These are phyloP conservation scores for Nakataea oryzae DNA, from an alignment of 2,329 filamentous ascomycete genomes.

Conservation along the genomic window DNA sequence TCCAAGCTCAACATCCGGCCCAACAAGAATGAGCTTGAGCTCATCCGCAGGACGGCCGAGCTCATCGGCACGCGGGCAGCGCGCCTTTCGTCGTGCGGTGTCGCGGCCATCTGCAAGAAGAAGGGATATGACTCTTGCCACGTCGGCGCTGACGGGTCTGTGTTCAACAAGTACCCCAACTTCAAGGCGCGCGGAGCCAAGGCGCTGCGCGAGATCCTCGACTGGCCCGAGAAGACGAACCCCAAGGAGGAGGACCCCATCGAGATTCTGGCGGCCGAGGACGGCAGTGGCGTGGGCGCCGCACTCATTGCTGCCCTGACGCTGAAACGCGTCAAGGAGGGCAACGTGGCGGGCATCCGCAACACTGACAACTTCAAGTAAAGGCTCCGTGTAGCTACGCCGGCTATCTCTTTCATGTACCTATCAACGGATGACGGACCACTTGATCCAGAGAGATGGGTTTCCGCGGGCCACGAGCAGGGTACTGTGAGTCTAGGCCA, in stretches of 20 bases:
- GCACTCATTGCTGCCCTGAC: slow-evolving; percentile 78
- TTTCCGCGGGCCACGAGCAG: neutral
- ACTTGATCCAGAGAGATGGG: neutral
- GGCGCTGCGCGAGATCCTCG: slow-evolving; percentile 88
- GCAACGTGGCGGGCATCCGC: slow-evolving; percentile 53
- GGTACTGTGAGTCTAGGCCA: neutral
- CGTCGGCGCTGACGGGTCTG: slow-evolving; percentile 91
- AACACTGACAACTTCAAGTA: slow-evolving; percentile 53
- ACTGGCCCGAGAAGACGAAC: slow-evolving; percentile 69
- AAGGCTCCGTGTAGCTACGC: neutral
- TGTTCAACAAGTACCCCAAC: slow-evolving; percentile 98
- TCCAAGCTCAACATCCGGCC: slow-evolving; percentile 62
- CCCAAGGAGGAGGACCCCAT: slow-evolving; percentile 74
- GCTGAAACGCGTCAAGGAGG: slow-evolving; percentile 51
- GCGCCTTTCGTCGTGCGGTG: slow-evolving; percentile 85
- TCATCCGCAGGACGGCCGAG: slow-evolving; percentile 81
- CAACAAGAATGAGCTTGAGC: slow-evolving; percentile 72
- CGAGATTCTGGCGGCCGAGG: slow-evolving; percentile 81
- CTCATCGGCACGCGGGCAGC: slow-evolving; percentile 91
- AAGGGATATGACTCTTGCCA: slow-evolving; percentile 82
- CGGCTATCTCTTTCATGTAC: neutral
- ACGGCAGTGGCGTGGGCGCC: slow-evolving; percentile 93
- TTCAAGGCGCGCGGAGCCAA: slow-evolving; percentile 89
- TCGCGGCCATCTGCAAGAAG: slow-evolving; percentile 95
- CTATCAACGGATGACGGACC: neutral